Evolutionary conservation across 2,329 filamentous ascomycete species (phyloP).

Genomic region (Verticillium albo-atrum): DNA sequence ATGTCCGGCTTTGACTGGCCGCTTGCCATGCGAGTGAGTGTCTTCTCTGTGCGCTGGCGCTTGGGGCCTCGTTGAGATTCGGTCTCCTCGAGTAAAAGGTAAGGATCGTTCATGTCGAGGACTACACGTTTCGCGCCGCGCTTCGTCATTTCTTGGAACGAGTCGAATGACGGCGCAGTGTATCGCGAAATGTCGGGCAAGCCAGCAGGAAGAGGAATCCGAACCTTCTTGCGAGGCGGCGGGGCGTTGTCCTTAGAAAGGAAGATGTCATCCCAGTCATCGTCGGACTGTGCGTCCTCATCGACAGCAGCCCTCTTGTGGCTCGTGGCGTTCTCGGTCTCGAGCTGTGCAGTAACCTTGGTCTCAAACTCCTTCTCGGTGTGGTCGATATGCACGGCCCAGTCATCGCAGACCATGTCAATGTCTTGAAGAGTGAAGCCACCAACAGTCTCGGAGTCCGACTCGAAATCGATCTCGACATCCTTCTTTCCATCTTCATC

Average conservation of each 20-base stretch:
- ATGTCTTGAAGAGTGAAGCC: slow-evolving; percentile 78
- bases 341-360: slow-evolving; percentile 17
- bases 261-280: slow-evolving; percentile 63
- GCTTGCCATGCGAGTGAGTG: slow-evolving; percentile 62
- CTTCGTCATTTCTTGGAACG: slow-evolving; percentile 70
- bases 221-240: slow-evolving; percentile 59
- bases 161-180: slow-evolving; percentile 69
- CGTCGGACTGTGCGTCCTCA: slow-evolving; percentile 29
- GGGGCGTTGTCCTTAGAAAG: slow-evolving; percentile 37
- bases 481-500: slow-evolving; percentile 34
- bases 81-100: slow-evolving; percentile 76
- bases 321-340: slow-evolving; percentile 14
- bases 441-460: slow-evolving; percentile 62
- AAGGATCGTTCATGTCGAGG: slow-evolving; percentile 83
- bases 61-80: slow-evolving; percentile 61
- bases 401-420: slow-evolving; percentile 81
- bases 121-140: slow-evolving; percentile 73
- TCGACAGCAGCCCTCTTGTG: slow-evolving; percentile 13
- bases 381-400: slow-evolving; percentile 60
- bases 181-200: slow-evolving; percentile 55
- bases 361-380: slow-evolving; percentile 35
- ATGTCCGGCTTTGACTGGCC: slow-evolving; percentile 69
- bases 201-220: slow-evolving; percentile 56
- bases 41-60: slow-evolving; percentile 49
- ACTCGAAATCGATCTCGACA: slow-evolving; percentile 45